Percentiles rank a stretch among this genome's conserved stretches.
Conservation (phyloP, 345 rosid species). For the Eucalyptus regnans region DNA sequence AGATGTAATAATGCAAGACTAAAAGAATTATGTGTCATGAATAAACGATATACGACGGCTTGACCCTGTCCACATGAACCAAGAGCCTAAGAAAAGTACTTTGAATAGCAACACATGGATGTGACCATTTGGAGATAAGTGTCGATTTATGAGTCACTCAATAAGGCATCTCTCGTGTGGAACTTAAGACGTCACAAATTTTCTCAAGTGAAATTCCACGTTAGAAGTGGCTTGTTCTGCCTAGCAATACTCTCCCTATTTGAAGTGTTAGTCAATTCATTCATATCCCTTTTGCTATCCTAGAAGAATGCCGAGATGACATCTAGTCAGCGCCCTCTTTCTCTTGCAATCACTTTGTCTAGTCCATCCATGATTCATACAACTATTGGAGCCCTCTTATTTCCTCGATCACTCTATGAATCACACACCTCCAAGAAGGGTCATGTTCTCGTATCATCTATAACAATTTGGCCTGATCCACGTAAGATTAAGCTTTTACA, state of each 20-base stretch:
- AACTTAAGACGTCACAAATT: not conserved
- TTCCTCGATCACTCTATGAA: not conserved
- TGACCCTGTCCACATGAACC: not conserved
- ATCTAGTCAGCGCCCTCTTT: not conserved
- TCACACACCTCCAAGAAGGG: not conserved
- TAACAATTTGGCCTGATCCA: not conserved
- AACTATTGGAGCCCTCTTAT: too few relatives aligned
- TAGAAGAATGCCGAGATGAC: not conserved
- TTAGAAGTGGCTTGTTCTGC: accelerated
- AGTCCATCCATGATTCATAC: not conserved
- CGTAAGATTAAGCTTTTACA: not conserved
- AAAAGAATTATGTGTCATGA: not conserved
- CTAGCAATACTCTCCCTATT: not conserved
- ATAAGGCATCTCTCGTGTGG: not conserved
- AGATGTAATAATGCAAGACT: not conserved
- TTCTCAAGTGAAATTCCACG: not conserved
- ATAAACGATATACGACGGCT: not conserved
- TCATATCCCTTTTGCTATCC: not conserved
- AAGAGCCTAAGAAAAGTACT: not conserved
- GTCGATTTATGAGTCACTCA: not conserved
- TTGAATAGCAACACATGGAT: not conserved
- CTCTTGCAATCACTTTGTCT: accelerated
- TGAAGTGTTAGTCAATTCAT: not conserved
- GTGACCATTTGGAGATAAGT: not conserved
- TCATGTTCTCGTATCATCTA: not conserved